Base-by-base conservation (phyloP, 2,329 filamentous ascomycete species). In the Aspergillus unguis region DNA sequence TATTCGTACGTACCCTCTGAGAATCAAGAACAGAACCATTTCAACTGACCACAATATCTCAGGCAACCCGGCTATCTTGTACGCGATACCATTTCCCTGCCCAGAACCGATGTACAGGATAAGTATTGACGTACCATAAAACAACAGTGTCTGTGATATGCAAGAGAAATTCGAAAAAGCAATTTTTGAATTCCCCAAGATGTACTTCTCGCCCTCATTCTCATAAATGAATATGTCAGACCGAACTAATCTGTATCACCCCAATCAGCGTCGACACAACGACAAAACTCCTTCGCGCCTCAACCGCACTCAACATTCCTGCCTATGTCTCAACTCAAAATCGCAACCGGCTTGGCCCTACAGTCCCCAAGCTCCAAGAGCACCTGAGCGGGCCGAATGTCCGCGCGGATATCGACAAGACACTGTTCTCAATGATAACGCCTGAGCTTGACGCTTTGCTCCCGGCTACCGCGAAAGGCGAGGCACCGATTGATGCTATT, bases 91-190 rank as follows among this genome's bases (percentile, higher is more conserved):
- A 28, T 23, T n/a, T 28, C 9, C 27, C 25, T 43, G 17, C 9
- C 25, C 38, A 32, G 3, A 3, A 35, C 1, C n/a, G 1, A 26
- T 33, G 11, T 25, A 3, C 35, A 29, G 17, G 1, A 17, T 17
- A 17, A 17, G 33, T 5, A 6, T 26, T 27, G 50, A 48, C 11
- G 2, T 36, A 48, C 32, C 48, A 31, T 53, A 38, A 25, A 36
- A 6, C 33, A 46, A 9, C 57, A 96, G 92, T 65, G 83, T 97
- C 68, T 97, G 92, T 76, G 92, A 97, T 67, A 80, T 97, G 58
- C 92, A 97, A 75, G 92, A 96, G 62, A 95, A 91, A 71, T 97
- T 97, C 75, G 83, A 90, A 56, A 77, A 79, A 6, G 86, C 85
- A 51, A 96, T 97, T 64, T 83, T 86, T 74, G 86, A 95, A 67